These are phyloP conservation scores for Ogataea nakhonphanomensis DNA, from an alignment of 805 yeast genomes.

Conservation along the genomic window DNA sequence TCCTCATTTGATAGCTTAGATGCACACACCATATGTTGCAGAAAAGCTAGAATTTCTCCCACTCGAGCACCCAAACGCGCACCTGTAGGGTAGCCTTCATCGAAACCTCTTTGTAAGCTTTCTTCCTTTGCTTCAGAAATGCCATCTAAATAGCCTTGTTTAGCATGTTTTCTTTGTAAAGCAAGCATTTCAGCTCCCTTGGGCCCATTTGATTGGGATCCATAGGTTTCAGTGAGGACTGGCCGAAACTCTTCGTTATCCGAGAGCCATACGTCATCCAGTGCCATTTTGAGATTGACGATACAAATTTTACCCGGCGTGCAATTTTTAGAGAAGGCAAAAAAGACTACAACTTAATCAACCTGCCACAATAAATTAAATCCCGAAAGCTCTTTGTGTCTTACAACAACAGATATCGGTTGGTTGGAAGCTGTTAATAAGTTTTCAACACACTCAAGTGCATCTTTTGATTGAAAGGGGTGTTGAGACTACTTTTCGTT, in stretches of 20 bases:
- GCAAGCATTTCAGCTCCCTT: constrained; percentile 32
- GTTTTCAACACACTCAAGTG: too few species aligned
- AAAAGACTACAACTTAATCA: not conserved
- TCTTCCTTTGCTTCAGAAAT: constrained; percentile 62
- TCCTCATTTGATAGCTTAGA: constrained; percentile 6
- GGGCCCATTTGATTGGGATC: constrained; percentile 27
- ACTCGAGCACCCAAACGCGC: constrained; percentile 62
- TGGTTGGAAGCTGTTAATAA: too few species aligned
- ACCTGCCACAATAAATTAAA: not conserved
- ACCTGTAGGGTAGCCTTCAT: constrained; percentile 74
- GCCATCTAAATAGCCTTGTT: constrained; percentile 85
- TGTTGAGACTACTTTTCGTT: too few species aligned
- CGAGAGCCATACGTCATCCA: constrained; percentile 36
- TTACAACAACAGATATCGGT: not conserved
- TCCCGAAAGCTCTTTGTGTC: not conserved
- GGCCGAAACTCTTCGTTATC: constrained; percentile 28
- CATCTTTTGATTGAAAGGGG: too few species aligned
- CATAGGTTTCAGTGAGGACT: constrained; percentile 35
- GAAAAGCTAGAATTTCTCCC: constrained; percentile 59
- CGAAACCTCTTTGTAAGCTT: constrained; percentile 77
- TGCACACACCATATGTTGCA: constrained; percentile 19
- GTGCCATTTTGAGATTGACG: constrained; percentile 1
- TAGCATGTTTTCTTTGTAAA: constrained; percentile 59
- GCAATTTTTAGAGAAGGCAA: constrained; percentile 6
- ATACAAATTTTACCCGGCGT: constrained; percentile 6